Base-by-base conservation (phyloP, 352 stramenopile species). In the Globisporangium camurandrum region DNA sequence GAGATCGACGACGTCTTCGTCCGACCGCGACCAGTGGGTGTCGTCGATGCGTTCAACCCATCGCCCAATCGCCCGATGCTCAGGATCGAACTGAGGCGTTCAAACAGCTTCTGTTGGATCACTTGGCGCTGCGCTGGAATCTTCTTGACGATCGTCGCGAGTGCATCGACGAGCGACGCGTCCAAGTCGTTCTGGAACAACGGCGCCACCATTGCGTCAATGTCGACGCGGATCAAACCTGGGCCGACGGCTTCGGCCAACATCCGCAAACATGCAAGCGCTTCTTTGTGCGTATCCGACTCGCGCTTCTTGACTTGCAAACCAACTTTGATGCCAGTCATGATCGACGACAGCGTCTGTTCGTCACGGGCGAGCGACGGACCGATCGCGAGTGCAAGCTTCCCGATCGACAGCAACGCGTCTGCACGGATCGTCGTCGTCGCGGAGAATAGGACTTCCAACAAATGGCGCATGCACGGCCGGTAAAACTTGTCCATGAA, bases 121-220 rank as follows among this genome's bases (percentile, higher is more conserved):
- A 86, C 62, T 9, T 70, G 69, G 36, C 84, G 85, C 52, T 90
- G 79, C 6, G 67, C 63, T 20, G 81, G 76, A 37, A 94, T 88
- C 44, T 83, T 83, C 54, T 94, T 92, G 16, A 91, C 75, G 39
- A 94, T 88, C 2, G 78, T 91, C 17, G 77, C 85, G 10, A 94
- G 53, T 30, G 84, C 89, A 42, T 94, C 84, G 16, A 94, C 79
- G 4, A 94, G 65, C 14, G 77, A 78, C 19, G 71, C 70, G 42
- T 94, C 79, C 10, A 94, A 57, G 39, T 93, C 84, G 41, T 91
- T 89, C 49, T 90, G 75, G 56, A 94, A 92, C 20, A 94, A 67
- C 22, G 75, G 71, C 0, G 67, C 64, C 22, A 94, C 69, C 69
- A 91, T 92, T 3, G 76, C 77, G 42, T 91, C 81, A 46, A 92